Evolutionary conservation across 1,139 yeast genomes (phyloP).

Genomic region (Casaregolazyma lundiana): DNA sequence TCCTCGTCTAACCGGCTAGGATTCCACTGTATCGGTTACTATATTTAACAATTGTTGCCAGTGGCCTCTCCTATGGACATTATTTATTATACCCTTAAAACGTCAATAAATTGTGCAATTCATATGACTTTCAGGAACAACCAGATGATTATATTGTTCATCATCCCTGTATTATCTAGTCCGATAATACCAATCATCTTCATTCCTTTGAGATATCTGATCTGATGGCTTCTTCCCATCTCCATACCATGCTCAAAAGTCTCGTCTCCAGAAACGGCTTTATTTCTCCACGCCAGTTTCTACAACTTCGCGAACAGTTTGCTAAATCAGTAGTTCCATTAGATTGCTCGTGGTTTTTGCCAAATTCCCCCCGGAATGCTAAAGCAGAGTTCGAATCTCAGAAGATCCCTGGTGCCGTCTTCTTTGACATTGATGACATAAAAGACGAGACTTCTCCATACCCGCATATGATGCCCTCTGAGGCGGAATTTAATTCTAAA

Average conservation of each 20-base stretch:
- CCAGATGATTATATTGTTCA: no score
- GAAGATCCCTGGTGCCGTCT: constrained; percentile 65
- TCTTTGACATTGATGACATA: constrained; percentile 73
- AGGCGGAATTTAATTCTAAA: constrained; percentile 48
- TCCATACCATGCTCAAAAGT: neutral
- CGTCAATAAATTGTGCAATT: no score
- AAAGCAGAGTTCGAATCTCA: constrained; percentile 43
- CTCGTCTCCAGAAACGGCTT: constrained; percentile 2
- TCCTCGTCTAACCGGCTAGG: no score
- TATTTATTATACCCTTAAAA: no score
- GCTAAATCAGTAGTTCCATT: constrained; percentile 47
- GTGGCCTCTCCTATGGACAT: no score
- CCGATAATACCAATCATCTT: no score
- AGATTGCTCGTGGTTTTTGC: constrained; percentile 93
- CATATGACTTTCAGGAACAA: no score
- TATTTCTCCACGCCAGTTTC: constrained; percentile 4
- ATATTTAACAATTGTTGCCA: no score
- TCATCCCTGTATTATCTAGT: no score
- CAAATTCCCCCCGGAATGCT: constrained; percentile 62
- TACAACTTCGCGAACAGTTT: constrained; percentile 1
- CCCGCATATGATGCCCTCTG: constrained; percentile 87
- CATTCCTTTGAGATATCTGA: no score
- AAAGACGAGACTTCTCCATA: constrained; percentile 54
- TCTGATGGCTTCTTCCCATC: neutral
- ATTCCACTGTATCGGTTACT: no score